Evolutionary conservation across 2,329 filamentous ascomycete species (phyloP).

Genomic region (Xylaria sp.): DNA sequence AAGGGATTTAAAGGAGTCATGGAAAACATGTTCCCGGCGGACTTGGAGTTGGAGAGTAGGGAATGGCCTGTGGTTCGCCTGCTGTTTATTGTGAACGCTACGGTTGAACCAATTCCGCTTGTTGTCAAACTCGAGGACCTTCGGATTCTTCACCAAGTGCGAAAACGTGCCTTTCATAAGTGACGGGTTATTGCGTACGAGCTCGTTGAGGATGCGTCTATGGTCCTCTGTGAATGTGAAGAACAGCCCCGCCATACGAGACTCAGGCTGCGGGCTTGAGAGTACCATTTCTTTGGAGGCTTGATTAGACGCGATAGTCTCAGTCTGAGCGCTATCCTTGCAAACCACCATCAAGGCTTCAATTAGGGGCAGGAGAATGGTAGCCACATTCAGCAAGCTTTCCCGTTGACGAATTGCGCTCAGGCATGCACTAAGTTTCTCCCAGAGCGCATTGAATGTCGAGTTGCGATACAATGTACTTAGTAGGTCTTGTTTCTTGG

Average conservation of each 20-base stretch:
- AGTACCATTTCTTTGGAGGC: slow-evolving; percentile 74
- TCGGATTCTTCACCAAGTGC: slow-evolving; percentile 95
- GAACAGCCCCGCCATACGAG: slow-evolving; percentile 88
- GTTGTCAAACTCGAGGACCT: slow-evolving; percentile 98
- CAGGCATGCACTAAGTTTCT: slow-evolving; percentile 88
- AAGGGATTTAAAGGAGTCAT: slow-evolving; percentile 97
- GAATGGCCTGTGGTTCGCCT: slow-evolving; percentile 69
- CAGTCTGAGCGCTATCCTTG: slow-evolving; percentile 91
- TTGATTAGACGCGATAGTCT: slow-evolving; percentile 63
- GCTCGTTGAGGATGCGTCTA: slow-evolving; percentile 95
- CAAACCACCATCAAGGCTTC: slow-evolving; percentile 99
- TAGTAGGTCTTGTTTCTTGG: slow-evolving; percentile 84
- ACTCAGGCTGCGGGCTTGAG: slow-evolving; percentile 81
- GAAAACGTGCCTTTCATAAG: slow-evolving; percentile 99
- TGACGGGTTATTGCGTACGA: slow-evolving; percentile 95
- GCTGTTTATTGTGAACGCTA: slow-evolving; percentile 82
- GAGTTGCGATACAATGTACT: slow-evolving; percentile 89
- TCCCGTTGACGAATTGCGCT: slow-evolving; percentile 89
- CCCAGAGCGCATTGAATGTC: slow-evolving; percentile 91
- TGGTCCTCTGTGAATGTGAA: slow-evolving; percentile 98
- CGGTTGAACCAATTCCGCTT: slow-evolving; percentile 99
- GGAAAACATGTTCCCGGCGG: slow-evolving; percentile 94
- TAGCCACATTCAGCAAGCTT: slow-evolving; percentile 96
- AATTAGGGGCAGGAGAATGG: slow-evolving; percentile 91
- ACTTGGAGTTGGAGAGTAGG: slow-evolving; percentile 86